Percentiles rank a stretch among this genome's conserved stretches.
These are phyloP conservation scores for Botryotinia convoluta DNA, from an alignment of 2,329 filamentous ascomycete species.

Conservation along the genomic window DNA sequence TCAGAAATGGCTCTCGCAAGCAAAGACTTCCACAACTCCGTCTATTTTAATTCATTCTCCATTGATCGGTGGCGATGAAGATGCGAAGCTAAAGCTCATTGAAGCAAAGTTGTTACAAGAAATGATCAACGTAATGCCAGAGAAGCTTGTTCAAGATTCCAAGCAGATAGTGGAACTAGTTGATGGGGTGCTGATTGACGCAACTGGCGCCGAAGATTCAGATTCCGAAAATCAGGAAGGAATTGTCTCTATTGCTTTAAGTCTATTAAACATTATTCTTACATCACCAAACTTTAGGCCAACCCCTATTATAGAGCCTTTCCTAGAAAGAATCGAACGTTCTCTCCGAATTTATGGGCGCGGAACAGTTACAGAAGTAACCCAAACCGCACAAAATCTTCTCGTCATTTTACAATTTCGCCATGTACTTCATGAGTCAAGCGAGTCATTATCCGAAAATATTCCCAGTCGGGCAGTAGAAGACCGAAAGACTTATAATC, in stretches of 20 bases:
- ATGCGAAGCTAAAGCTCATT: conserved; percentile 50
- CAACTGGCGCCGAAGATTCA: conserved; percentile 26
- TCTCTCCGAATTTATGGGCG: conserved; percentile 47
- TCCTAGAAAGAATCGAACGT: conserved; percentile 48
- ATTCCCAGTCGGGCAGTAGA: conserved; percentile 49
- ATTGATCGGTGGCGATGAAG: conserved; percentile 38
- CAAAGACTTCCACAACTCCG: conserved; percentile 12
- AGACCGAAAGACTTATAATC: conserved; percentile 59
- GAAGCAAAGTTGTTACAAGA: conserved; percentile 63
- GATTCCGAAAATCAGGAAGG: conserved; percentile 48
- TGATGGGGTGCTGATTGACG: conserved; percentile 52
- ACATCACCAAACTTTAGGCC: conserved; percentile 56
- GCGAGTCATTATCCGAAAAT: conserved; percentile 25
- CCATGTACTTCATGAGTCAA: conserved; percentile 49
- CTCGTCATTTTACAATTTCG: conserved; percentile 55
- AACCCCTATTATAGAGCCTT: conserved; percentile 41
- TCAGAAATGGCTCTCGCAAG: conserved; percentile 52
- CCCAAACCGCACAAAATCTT: conserved; percentile 56
- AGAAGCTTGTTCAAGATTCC: conserved; percentile 62
- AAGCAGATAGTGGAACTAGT: conserved; percentile 64
- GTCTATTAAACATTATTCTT: conserved; percentile 59
- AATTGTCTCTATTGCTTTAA: conserved; percentile 53
- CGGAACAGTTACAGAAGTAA: conserved; percentile 43
- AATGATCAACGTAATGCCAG: conserved; percentile 61
- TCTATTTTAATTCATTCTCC: conserved; percentile 36